phyloP scores from a whole-genome alignment of 2,329 filamentous ascomycete species.

The Cytospora schulzeri region DNA sequence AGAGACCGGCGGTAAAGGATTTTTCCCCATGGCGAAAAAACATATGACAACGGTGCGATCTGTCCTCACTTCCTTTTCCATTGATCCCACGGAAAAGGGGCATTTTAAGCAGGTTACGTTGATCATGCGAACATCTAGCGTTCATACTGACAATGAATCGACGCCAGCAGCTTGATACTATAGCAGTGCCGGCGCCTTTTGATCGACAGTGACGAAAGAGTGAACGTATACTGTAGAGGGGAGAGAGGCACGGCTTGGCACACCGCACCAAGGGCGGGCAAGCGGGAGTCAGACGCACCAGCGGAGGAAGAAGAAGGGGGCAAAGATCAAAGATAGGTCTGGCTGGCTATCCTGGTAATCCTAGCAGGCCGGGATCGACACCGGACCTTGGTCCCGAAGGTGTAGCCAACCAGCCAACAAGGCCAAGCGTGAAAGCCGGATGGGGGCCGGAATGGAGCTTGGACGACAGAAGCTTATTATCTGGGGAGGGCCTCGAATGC shows the following conservation, averaged over 20 bases:
- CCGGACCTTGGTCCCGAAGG: background rate
- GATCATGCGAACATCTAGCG: slow-evolving; percentile 1
- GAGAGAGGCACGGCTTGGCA: too few relatives aligned
- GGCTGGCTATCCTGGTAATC: too few relatives aligned
- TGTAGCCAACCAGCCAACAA: background rate
- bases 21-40: background rate
- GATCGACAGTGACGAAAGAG: slow-evolving; percentile 9
- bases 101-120: background rate
- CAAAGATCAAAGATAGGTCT: too few relatives aligned
- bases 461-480: background rate
- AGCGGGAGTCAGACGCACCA: too few relatives aligned
- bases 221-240: background rate
- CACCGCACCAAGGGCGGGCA: too few relatives aligned
- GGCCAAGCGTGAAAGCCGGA: background rate
- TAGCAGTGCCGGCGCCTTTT: background rate
- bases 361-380: background rate
- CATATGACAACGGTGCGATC: background rate
- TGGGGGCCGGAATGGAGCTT: background rate
- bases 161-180: background rate
- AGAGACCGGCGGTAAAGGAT: slow-evolving; percentile 9
- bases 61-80: background rate
- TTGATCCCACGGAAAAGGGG: background rate
- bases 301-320: too few relatives aligned
- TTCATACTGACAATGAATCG: background rate
- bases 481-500: background rate